Conservation (phyloP, 2,329 filamentous ascomycete species). For the Colletotrichum tropicicola region DNA sequence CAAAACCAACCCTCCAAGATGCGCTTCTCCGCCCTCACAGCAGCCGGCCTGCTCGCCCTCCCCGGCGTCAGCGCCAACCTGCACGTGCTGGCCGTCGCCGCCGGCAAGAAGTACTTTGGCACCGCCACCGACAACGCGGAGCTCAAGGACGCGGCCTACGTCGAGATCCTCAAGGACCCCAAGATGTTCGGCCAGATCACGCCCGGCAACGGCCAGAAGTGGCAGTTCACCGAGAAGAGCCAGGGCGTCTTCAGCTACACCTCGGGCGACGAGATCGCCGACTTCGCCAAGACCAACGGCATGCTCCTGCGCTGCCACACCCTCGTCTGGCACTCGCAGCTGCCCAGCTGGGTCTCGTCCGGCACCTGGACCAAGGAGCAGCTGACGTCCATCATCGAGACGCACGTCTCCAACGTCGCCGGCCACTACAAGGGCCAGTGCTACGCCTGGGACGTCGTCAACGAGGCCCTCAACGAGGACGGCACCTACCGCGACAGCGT, state of each 20-base stretch:
- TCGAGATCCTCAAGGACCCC: slow-evolving; percentile 63
- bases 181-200: slow-evolving; percentile 72
- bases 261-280: slow-evolving; percentile 64
- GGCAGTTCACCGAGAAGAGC: slow-evolving; percentile 68
- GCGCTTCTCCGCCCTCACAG: slow-evolving; percentile 23
- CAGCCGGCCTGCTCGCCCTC: slow-evolving; percentile 26
- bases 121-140: slow-evolving; percentile 68
- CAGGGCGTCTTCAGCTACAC: slow-evolving; percentile 66
- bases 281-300: slow-evolving; percentile 36
- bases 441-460: slow-evolving; percentile 62
- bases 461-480: slow-evolving; percentile 57
- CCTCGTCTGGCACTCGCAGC: slow-evolving; percentile 50
- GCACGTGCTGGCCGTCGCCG: slow-evolving; percentile 36
- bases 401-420: slow-evolving; percentile 57
- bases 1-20: background rate
- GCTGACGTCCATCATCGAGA: slow-evolving; percentile 51
- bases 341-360: slow-evolving; percentile 54
- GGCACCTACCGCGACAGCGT: slow-evolving; percentile 45
- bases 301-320: slow-evolving; percentile 60
- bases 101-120: slow-evolving; percentile 64
- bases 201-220: slow-evolving; percentile 71
- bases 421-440: slow-evolving; percentile 55
- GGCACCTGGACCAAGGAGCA: slow-evolving; percentile 48
- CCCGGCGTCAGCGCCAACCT: slow-evolving; percentile 44
- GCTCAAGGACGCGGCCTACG: slow-evolving; percentile 61